Evolutionary conservation across 2,329 filamentous ascomycete genomes (phyloP), one percentile per base, ranked within the genome.

Genomic region (Keithomyces neogunnii): DNA sequence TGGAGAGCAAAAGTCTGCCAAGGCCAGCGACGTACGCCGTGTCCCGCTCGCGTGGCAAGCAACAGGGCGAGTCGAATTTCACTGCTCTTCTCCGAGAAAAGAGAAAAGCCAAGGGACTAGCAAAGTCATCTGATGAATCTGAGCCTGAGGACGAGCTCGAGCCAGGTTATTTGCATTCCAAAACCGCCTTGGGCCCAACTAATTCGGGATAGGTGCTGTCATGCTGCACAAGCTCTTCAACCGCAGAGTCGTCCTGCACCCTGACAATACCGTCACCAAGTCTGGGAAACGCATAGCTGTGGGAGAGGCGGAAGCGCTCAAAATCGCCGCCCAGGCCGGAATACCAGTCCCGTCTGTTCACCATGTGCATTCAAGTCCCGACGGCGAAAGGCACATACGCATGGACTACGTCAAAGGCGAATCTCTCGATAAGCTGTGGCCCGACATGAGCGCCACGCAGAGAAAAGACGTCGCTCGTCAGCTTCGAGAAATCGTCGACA

Each of bases 321-420:
- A 45, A 48, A 53, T 58, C 8, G 61, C 61, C 8, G 39, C 30
- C 7, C 19, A 39, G 0, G 59, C 55, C 11, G 54, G 54, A 6
- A 3, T 66, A 28, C 60, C 60, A 7, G 61, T 53, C 2, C 63
- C 63, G 7, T 35, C 31, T 38, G 57, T 62, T 5, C 53, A 56
- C 43, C 45, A 55, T 2, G 51, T 45, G 33, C 33, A 58, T 32
- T 47, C 30, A 6, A 55, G 51, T 11, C 32, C 55, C 10, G 55
- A 63, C 11, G 59, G 59, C 5, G 11, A 56, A 13, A 45, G 38
- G n/a, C 49, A 39, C 39, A 62, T 64, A 32, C 26, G 48, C 2
- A 65, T 67, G 62, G 52, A 51, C 4, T 62, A 62, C 32, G 52
- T 64, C 19, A 29, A 57, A 43, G 61, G 64, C 3, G 42, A 62